Evolutionary conservation across 2,329 filamentous ascomycete genomes (phyloP).

Genomic region (Colletotrichum phormii): DNA sequence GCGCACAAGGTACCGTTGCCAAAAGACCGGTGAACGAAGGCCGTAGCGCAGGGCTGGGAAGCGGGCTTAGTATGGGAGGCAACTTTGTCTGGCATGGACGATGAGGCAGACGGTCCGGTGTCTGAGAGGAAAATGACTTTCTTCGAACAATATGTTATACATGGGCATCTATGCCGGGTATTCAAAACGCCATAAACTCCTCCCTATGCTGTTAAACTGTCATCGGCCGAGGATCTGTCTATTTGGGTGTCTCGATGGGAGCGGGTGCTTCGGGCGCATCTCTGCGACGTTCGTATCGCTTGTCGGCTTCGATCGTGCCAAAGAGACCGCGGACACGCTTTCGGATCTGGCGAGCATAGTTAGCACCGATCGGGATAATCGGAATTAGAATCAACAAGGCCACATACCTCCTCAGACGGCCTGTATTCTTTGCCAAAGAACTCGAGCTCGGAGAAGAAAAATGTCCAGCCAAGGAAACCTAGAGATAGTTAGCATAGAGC

Average conservation of each 20-base stretch:
- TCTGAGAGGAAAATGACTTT: slow-evolving; percentile 25
- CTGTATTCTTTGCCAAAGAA: slow-evolving; percentile 57
- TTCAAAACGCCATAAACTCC: slow-evolving; percentile 37
- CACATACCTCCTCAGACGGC: slow-evolving; percentile 53
- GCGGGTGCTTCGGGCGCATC: slow-evolving; percentile 49
- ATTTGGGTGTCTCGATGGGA: slow-evolving; percentile 40
- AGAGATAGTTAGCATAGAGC: slow-evolving; percentile 29
- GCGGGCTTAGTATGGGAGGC: slow-evolving; percentile 66
- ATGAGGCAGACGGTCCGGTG: slow-evolving; percentile 39
- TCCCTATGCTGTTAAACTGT: slow-evolving; percentile 17
- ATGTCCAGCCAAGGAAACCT: slow-evolving; percentile 52
- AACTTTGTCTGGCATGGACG: slow-evolving; percentile 67
- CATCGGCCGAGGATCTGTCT: neutral
- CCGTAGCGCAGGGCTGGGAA: slow-evolving; percentile 56
- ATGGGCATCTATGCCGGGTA: slow-evolving; percentile 37
- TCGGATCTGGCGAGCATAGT: slow-evolving; percentile 45
- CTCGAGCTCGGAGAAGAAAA: slow-evolving; percentile 57
- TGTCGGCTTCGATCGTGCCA: slow-evolving; percentile 54
- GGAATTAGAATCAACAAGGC: neutral
- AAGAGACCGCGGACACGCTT: slow-evolving; percentile 52
- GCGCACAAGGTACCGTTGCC: slow-evolving; percentile 79
- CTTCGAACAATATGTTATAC: slow-evolving; percentile 42
- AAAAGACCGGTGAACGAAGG: slow-evolving; percentile 84
- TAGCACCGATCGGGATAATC: neutral
- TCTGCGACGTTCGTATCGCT: slow-evolving; percentile 54